phyloP scores from a whole-genome alignment of 2,329 filamentous ascomycete species.

The Calycina marina region DNA sequence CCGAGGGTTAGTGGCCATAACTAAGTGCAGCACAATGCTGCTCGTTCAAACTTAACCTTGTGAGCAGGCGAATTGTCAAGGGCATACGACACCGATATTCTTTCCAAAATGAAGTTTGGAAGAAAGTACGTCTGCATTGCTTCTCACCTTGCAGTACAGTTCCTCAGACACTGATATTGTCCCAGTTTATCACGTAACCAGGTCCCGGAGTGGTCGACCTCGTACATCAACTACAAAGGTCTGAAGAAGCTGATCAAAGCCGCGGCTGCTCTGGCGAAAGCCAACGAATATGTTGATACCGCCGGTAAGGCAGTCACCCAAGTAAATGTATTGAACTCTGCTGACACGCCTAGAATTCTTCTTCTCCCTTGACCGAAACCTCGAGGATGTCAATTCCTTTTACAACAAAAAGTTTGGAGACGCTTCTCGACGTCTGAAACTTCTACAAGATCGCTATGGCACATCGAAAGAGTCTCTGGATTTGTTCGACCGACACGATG shows the following conservation, averaged over 20 bases:
- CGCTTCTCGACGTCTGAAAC: slow-evolving; percentile 65
- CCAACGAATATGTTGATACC: slow-evolving; percentile 68
- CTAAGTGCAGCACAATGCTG: slow-evolving; percentile 3
- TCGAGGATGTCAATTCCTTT: slow-evolving; percentile 92
- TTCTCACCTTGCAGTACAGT: slow-evolving; percentile 2
- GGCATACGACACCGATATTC: neutral
- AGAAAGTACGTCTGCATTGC: slow-evolving; percentile 35
- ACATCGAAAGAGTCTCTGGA: slow-evolving; percentile 52
- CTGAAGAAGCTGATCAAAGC: slow-evolving; percentile 90
- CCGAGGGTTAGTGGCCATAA: neutral
- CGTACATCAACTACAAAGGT: slow-evolving; percentile 80
- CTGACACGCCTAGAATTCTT: slow-evolving; percentile 62
- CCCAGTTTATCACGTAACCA: slow-evolving; percentile 62
- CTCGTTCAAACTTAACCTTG: slow-evolving; percentile 1
- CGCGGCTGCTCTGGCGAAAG: slow-evolving; percentile 48
- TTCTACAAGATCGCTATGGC: slow-evolving; percentile 81
- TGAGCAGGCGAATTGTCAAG: neutral
- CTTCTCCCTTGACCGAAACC: slow-evolving; percentile 87
- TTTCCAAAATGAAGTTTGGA: slow-evolving; percentile 43
- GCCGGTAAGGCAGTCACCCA: slow-evolving; percentile 53
- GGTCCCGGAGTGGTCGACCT: slow-evolving; percentile 73
- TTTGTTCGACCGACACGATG: slow-evolving; percentile 72
- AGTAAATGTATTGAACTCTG: slow-evolving; percentile 19
- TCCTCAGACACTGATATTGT: neutral
- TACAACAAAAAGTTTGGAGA: slow-evolving; percentile 94